A percentile compares a stretch with the other conserved stretches of the same genome.
These are phyloP conservation scores for Lentinus tigrinus DNA, from an alignment of 768 basidiomycete species.

Conservation along the genomic window DNA sequence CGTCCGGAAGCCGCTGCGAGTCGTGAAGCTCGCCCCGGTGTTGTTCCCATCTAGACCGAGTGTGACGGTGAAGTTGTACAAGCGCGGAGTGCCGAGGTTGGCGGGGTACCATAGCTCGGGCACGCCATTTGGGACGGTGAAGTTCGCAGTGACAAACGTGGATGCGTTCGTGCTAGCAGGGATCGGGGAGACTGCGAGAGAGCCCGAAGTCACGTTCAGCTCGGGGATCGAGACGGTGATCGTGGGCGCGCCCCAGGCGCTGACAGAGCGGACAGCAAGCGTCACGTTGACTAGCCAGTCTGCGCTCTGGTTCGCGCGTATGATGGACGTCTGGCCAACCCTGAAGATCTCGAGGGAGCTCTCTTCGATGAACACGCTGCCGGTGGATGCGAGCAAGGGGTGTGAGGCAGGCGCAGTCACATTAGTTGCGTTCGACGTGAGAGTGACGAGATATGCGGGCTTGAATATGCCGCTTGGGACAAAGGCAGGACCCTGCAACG, in stretches of 20 bases:
- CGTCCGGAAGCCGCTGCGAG: constrained; percentile 59
- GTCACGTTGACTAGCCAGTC: constrained; percentile 59
- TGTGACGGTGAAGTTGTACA: constrained; percentile 50
- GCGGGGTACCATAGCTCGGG: constrained; percentile 55
- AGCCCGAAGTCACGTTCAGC: constrained; percentile 39
- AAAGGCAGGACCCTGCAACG: constrained; percentile 50
- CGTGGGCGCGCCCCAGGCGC: constrained; percentile 32
- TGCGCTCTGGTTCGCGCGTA: constrained; percentile 42
- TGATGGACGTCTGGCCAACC: constrained; percentile 43
- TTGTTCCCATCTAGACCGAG: constrained; percentile 29
- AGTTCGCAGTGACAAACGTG: constrained; percentile 42
- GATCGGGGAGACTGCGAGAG: constrained; percentile 29
- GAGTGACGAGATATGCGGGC: constrained; percentile 51
- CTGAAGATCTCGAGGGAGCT: constrained; percentile 56
- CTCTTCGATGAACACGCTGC: constrained; percentile 47
- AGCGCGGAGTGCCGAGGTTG: constrained; percentile 52
- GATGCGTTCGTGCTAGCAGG: constrained; percentile 28
- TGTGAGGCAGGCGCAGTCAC: constrained; percentile 16
- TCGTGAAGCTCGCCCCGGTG: constrained; percentile 33
- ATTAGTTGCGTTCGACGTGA: constrained; percentile 25
- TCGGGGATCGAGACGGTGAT: constrained; percentile 48
- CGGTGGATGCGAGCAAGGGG: constrained; percentile 23
- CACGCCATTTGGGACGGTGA: constrained; percentile 44
- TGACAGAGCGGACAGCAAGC: constrained; percentile 45
- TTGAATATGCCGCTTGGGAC: constrained; percentile 55